Conservation (phyloP, 2,329 filamentous ascomycete genomes). For the Sporothrix curviconia region DNA sequence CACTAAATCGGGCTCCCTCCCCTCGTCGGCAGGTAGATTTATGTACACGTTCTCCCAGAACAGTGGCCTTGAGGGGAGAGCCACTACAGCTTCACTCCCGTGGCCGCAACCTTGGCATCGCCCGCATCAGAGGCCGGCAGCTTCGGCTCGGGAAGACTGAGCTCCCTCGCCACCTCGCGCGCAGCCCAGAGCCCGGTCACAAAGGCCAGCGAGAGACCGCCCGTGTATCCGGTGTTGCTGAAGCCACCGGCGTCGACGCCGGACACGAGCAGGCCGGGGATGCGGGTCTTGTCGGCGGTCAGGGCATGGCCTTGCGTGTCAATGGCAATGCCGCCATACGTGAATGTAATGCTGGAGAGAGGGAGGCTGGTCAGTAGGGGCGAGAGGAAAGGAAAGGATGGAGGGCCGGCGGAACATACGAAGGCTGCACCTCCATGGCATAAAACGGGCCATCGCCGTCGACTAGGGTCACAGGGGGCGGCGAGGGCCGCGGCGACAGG, state of each 20-base stretch:
- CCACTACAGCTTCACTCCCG: background rate
- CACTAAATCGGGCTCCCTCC: too few relatives aligned
- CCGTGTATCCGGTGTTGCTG: background rate
- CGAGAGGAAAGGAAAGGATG: too few relatives aligned
- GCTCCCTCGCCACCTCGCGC: background rate
- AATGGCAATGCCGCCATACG: constrained; percentile 1
- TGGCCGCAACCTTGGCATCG: background rate
- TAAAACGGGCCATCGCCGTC: background rate
- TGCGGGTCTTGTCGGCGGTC: background rate
- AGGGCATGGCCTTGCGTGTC: background rate
- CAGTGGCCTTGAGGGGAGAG: too few relatives aligned
- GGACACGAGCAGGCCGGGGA: background rate
- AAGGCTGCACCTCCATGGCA: constrained; percentile 5
- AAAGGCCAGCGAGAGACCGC: background rate
- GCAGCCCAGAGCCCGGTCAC: background rate
- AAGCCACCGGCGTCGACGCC: constrained; percentile 4
- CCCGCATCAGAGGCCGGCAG: background rate
- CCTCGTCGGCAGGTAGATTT: too few relatives aligned
- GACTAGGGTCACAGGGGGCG: background rate
- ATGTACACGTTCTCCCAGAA: too few relatives aligned
- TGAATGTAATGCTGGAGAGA: background rate
- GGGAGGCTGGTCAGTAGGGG: too few relatives aligned
- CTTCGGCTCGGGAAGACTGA: background rate
- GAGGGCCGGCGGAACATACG: too few relatives aligned
- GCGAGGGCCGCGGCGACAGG: background rate